Base-by-base conservation (phyloP, 768 basidiomycete genomes). In the Amanita exitialis region DNA sequence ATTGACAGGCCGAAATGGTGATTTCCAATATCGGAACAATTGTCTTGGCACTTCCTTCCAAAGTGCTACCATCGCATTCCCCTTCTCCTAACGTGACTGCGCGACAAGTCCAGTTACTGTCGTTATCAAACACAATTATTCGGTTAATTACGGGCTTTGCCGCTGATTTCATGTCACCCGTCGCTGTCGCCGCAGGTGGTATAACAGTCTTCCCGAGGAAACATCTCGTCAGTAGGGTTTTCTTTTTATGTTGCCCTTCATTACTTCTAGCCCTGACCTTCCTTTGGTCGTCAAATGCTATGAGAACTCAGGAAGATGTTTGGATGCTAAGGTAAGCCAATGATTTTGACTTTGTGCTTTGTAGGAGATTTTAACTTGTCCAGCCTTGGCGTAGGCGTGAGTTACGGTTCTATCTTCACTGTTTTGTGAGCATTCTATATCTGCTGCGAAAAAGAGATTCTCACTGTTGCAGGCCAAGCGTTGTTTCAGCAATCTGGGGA, bases 21-120 rank as follows among this genome's bases (percentile, higher is more conserved):
- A 80, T 90, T 16, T 83, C 86, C 16, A 91, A 89, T 58, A 81
- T 91, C 43, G 88, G 86, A 34, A 80, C 83, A 1, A 84, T 90
- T 46, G 75, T 83, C 12, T 65, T 83, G 3, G 81, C 88, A 12
- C 73, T 89, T 32, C 77, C 80, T 7, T 59, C 65, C 13, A 47
- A 56, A 9, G 57, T 62, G 4, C 32, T 32, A 16, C 57, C 47
- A n/a, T 25, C 32, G 54, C 13, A 47, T 53, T 36, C 53, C 50
- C 30, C 64, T 16, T 60, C 65, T 13, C 56, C 66, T 15, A 64
- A 70, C 38, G 56, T 61, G 28, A 74, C 80, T 3, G 69, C 82
- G 5, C 71, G 69, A 13, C 86, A 90, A 71, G 84, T 91, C 12
- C 79, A 79, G 49, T 64, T 82, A 6, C 67, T 90, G 47, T 85